Percentiles rank a stretch among this genome's conserved stretches.
Conservation (phyloP, 169 alveolate genomes). For the Eimeria acervulina region DNA sequence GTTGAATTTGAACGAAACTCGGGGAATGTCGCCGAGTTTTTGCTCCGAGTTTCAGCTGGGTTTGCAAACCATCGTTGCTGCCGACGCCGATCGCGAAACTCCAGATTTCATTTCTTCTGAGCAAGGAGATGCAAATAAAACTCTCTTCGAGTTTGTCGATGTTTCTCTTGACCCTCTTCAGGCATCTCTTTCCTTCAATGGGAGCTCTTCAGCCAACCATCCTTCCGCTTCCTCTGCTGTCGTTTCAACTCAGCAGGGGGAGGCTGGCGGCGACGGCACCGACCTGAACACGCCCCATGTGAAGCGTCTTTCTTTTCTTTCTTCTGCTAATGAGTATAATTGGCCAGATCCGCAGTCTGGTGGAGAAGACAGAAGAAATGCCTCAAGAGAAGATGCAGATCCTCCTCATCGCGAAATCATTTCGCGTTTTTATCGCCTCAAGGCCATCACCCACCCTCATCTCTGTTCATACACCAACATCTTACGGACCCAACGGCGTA, state of each 20-base stretch:
- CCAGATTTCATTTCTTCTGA: background rate
- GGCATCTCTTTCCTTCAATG: background rate
- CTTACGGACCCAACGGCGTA: slow-evolving; percentile 30
- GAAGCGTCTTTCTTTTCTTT: background rate
- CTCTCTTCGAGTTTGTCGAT: background rate
- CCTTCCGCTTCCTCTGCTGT: background rate
- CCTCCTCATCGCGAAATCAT: slow-evolving; percentile 72
- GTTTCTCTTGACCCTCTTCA: background rate
- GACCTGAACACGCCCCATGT: background rate
- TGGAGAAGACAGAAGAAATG: background rate
- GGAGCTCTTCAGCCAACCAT: background rate
- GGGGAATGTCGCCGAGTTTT: slow-evolving; percentile 44
- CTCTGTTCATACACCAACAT: slow-evolving; percentile 80
- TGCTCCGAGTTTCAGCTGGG: slow-evolving; percentile 69
- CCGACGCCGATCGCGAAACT: slow-evolving; percentile 23
- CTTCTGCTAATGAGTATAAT: too few species aligned
- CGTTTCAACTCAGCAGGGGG: background rate
- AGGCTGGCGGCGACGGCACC: background rate
- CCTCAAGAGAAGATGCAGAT: background rate
- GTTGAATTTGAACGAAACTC: background rate
- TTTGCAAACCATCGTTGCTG: slow-evolving; percentile 33
- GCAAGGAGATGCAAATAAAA: background rate
- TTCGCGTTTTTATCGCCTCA: slow-evolving; percentile 74
- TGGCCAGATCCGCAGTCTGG: too few species aligned
- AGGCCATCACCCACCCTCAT: slow-evolving; percentile 77